phyloP scores from a whole-genome alignment of 179 eudicot genomes.

The Silene vulgaris region DNA sequence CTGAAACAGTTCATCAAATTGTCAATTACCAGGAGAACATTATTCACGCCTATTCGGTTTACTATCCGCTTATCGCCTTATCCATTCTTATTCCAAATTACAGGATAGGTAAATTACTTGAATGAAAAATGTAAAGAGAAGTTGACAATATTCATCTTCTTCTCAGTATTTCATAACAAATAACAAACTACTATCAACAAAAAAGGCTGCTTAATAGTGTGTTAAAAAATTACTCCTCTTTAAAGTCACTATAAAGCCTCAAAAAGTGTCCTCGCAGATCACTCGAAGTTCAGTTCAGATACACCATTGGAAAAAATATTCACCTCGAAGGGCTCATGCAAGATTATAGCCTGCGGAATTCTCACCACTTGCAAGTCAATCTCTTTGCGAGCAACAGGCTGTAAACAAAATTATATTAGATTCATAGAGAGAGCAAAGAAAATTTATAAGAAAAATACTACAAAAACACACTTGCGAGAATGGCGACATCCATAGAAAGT shows the following conservation, averaged over 20 bases:
- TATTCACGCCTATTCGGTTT: background rate
- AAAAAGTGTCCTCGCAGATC: background rate
- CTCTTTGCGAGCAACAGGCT: constrained; percentile 83
- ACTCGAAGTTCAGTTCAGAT: background rate
- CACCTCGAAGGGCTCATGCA: constrained; percentile 85
- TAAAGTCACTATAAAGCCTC: background rate
- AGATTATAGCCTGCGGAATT: constrained; percentile 50
- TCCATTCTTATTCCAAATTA: background rate
- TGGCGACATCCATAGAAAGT: background rate
- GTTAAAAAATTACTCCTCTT: background rate
- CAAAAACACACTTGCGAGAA: background rate
- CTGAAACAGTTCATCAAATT: constrained; percentile 31
- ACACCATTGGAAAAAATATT: constrained; percentile 9
- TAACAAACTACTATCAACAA: background rate
- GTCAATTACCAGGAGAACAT: constrained; percentile 12
- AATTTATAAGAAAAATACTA: background rate
- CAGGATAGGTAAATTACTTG: background rate
- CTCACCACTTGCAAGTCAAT: constrained; percentile 68
- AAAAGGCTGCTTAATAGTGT: background rate
- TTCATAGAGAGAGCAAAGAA: background rate
- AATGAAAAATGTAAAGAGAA: background rate
- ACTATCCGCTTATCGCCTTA: background rate
- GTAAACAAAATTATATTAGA: constrained; percentile 29
- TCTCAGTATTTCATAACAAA: background rate
- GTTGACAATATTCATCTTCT: background rate